phyloP scores from a whole-genome alignment of 2,329 filamentous ascomycete genomes.

The Didymellaceae sp. region DNA sequence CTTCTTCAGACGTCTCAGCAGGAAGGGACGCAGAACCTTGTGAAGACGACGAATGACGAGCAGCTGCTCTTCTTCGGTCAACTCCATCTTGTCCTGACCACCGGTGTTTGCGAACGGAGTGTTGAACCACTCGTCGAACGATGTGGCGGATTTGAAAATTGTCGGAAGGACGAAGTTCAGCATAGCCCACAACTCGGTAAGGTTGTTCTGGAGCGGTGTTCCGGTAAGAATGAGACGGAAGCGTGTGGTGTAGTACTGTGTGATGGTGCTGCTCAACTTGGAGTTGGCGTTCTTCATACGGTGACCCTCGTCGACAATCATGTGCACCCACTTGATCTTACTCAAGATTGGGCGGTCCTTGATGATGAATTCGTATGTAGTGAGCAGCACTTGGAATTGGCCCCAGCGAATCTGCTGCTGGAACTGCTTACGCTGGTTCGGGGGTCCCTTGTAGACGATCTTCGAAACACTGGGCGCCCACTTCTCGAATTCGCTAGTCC shows the following conservation, averaged over 20 bases:
- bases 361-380: conserved; percentile 99
- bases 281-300: conserved; percentile 99
- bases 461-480: conserved; percentile 89
- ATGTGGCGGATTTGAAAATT: conserved; percentile 99
- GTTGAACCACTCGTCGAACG: conserved; percentile 99
- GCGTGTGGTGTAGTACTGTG: conserved; percentile 91
- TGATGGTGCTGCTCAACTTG: conserved; percentile 93
- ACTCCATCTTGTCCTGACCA: conserved; percentile 97
- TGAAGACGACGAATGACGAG: conserved; percentile 97
- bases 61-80: conserved; percentile 99
- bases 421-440: conserved; percentile 83
- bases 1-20: conserved; percentile 97
- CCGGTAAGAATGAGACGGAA: conserved; percentile 97
- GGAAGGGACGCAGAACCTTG: conserved; percentile 95
- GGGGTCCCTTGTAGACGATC: conserved; percentile 97
- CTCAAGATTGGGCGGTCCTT: conserved; percentile 94
- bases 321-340: conserved; percentile 99
- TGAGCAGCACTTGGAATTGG: conserved; percentile 93
- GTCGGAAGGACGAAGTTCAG: conserved; percentile 98
- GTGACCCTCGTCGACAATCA: conserved; percentile 99
- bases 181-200: conserved; percentile 95
- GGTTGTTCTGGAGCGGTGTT: conserved; percentile 96
- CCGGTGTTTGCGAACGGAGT: conserved; percentile 98
- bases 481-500: conserved; percentile 98
- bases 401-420: conserved; percentile 94